Evolutionary conservation across 371 early-diverging fungal genomes (phyloP), one percentile per base, ranked within the genome.

Genomic region (Mortierella polycephala): DNA sequence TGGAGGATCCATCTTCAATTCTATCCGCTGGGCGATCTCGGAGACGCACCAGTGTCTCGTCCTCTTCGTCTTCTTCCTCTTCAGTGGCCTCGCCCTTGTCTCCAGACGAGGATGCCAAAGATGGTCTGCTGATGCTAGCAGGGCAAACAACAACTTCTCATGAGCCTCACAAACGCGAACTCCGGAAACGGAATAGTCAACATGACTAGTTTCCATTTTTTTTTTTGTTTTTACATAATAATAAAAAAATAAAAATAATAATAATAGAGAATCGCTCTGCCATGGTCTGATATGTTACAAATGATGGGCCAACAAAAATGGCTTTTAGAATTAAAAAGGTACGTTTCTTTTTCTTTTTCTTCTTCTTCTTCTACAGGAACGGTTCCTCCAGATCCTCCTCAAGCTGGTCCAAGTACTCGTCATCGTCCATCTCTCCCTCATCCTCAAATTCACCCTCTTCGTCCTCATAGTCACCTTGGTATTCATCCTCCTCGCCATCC

Each of bases 51-150:
- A 41, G 4, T 4, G 4, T 4, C 4, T 30, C 30, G 59, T 51
- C 52, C 30, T 2, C 30, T 30, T 30, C 30, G 59, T 51, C 52
- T 23, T 58, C 65, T 3, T 64, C 64, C 5, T 42, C n/a, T 7
- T 61, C 64, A 7, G 53, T 64, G 49, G 41, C 64, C 8, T 61
- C 66, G 47, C 47, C 61, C 0, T 57, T 65, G 0, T 66, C 67
- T 2, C 71, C 76, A 13, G 76, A 76, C 37, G 76, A 76, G 2
- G 76, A 76, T 46, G 76, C 76, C 10, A 76, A 76, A 47, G 76
- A 76, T 51, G 76, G 76, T 1, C 21, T 76, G 51, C 8, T 76
- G 55, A n/a, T 76, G 45, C 55, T 76, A 6, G 71, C 76, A 0
- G 60, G 63, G 3, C 64, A 60, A n/a, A 64, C 68, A 7, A 53